Evolutionary conservation across 768 basidiomycete genomes (phyloP).

Genomic region (Leccinum boreale): DNA sequence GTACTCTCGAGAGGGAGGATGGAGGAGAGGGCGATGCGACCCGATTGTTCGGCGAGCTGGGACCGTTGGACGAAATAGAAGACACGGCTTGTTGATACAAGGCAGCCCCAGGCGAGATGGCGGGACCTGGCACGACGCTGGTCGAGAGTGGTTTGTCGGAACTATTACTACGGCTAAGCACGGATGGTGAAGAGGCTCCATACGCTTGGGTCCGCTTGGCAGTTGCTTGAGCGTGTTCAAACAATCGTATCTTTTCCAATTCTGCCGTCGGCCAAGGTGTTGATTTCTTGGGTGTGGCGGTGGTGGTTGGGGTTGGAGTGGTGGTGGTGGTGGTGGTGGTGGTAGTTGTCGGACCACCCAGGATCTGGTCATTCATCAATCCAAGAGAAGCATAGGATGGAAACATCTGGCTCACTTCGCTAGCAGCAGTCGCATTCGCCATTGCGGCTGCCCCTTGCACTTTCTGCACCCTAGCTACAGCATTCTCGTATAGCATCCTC

Average conservation of each 20-base stretch:
- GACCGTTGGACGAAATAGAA: conserved; percentile 29
- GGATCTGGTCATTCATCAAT: conserved; percentile 11
- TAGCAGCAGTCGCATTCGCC: conserved; percentile 23
- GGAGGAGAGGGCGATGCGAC: conserved; percentile 30
- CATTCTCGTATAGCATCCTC: conserved; percentile 35
- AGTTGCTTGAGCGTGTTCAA: conserved; percentile 63
- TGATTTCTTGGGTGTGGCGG: conserved; percentile 16
- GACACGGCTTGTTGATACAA: conserved; percentile 47
- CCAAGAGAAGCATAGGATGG: background rate
- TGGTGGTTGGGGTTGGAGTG: background rate
- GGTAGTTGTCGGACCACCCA: background rate
- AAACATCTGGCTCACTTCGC: conserved; percentile 19
- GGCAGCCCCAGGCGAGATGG: conserved; percentile 40
- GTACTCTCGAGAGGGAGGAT: conserved; percentile 28
- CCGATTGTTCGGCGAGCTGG: conserved; percentile 21
- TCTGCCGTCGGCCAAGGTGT: conserved; percentile 64
- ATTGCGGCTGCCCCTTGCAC: conserved; percentile 35
- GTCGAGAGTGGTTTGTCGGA: conserved; percentile 14
- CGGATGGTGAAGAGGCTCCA: conserved; percentile 26
- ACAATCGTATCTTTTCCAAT: conserved; percentile 73
- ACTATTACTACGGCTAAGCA: conserved; percentile 25
- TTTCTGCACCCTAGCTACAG: conserved; percentile 37
- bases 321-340: background rate
- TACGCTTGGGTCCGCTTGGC: conserved; percentile 55
- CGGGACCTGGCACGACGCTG: conserved; percentile 11